These are phyloP conservation scores for Ceratobasidium theobromae DNA, from an alignment of 1,284 basidiomycete species.

Conservation along the genomic window DNA sequence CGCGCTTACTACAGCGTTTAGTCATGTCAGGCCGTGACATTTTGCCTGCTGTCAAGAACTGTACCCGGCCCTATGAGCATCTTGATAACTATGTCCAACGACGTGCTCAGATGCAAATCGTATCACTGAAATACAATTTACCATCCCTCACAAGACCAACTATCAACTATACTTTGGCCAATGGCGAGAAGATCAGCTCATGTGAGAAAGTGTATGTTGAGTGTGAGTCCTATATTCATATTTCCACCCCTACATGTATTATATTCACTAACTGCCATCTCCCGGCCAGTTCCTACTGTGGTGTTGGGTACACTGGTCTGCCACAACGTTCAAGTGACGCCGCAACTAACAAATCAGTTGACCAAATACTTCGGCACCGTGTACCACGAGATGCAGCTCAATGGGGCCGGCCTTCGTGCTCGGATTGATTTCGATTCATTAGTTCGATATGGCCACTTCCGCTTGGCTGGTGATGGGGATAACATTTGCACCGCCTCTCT, in stretches of 20 bases:
- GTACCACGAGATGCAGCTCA: not conserved
- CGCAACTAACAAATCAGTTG: not conserved
- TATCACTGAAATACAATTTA: not conserved
- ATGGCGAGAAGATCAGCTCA: no score
- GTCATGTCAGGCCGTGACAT: no score
- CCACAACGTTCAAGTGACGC: not conserved
- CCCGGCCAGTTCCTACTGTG: not conserved
- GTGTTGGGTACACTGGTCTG: not conserved
- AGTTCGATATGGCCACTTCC: constrained; percentile 5
- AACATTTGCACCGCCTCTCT: not conserved
- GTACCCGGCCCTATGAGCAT: not conserved
- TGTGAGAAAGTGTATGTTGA: not conserved
- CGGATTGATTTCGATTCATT: not conserved
- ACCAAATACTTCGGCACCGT: not conserved
- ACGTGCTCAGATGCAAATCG: no score
- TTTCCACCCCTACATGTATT: not conserved
- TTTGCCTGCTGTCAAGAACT: not conserved
- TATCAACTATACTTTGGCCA: not conserved
- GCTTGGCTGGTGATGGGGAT: constrained; percentile 7
- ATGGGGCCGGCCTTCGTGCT: not conserved
- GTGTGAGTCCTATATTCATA: not conserved
- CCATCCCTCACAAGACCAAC: not conserved
- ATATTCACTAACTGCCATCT: not conserved
- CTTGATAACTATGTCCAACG: not conserved
- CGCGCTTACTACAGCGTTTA: no score